These are phyloP conservation scores for Aspergillus taichungensis DNA, from an alignment of 495 filamentous ascomycete species.

Conservation along the genomic window DNA sequence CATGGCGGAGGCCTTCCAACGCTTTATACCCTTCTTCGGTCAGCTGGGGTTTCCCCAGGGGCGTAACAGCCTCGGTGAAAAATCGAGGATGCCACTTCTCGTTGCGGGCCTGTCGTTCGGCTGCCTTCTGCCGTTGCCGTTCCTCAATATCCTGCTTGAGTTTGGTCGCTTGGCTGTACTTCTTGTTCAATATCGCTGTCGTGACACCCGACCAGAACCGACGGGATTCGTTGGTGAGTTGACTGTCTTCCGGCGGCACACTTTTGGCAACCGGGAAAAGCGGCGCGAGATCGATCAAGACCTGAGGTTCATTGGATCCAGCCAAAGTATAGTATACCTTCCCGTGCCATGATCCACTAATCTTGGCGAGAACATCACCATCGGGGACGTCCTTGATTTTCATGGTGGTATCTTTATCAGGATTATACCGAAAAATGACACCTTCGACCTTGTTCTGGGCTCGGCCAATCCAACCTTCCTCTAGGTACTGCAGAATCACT, in stretches of 20 bases:
- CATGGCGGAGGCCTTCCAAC: slow-evolving; percentile 57
- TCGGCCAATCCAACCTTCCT: slow-evolving; percentile 90
- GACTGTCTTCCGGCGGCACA: slow-evolving; percentile 62
- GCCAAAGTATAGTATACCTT: slow-evolving; percentile 57
- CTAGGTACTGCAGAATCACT: slow-evolving; percentile 81
- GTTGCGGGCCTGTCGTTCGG: slow-evolving; percentile 58
- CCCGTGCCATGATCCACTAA: slow-evolving; percentile 77
- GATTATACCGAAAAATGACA: slow-evolving; percentile 81
- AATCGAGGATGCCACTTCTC: slow-evolving; percentile 81
- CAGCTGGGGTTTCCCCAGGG: slow-evolving; percentile 68
- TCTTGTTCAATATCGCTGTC: slow-evolving; percentile 73
- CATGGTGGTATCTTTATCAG: slow-evolving; percentile 64
- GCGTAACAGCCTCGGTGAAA: slow-evolving; percentile 67
- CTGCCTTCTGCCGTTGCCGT: slow-evolving; percentile 71
- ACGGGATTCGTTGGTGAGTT: slow-evolving; percentile 84
- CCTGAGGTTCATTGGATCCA: slow-evolving; percentile 51
- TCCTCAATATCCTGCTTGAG: slow-evolving; percentile 91
- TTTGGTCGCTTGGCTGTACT: slow-evolving; percentile 73
- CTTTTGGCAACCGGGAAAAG: slow-evolving; percentile 68
- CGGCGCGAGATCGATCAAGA: slow-evolving; percentile 79
- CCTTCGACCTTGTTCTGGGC: slow-evolving; percentile 87
- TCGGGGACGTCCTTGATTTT: slow-evolving; percentile 79
- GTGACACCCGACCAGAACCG: slow-evolving; percentile 85
- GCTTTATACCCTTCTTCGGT: slow-evolving; percentile 67
- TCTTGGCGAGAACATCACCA: slow-evolving; percentile 70